Base-by-base conservation (phyloP, 2,329 filamentous ascomycete genomes). In the Ascosphaera aggregata region DNA sequence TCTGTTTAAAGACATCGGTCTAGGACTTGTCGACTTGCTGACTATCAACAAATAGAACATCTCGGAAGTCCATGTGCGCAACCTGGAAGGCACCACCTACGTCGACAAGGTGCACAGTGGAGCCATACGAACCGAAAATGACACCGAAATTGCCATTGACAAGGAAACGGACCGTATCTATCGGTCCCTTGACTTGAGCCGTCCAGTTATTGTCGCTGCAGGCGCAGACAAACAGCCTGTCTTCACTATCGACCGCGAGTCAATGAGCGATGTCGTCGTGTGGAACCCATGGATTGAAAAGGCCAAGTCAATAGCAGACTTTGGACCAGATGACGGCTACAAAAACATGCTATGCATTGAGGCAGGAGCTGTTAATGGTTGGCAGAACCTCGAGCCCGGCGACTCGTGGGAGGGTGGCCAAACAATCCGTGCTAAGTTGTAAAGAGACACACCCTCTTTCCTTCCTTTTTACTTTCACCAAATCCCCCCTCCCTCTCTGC, bases 221-320 rank as follows among this genome's bases (percentile, higher is more conserved):
- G 43, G 49, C 2, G 56, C 66, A 46, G 73, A 61, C 34, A 58
- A 65, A 36, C 67, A 68, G 50, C 64, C 73, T 11, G 62, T 68
- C 38, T 84, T 79, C 61, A 73, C 74, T 43, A 66, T 95, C 40
- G 71, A 77, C 32, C 73, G 89, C 44, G 82, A 94, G 58, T 85
- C 82, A 47, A 67, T 98, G 47, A 69, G 71, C 44, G 81, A 95
- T 47, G 75, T 89, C 13, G 86, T 94, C 1, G 79, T 95, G 20
- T 98, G 89, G 89, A 98, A 98, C 59, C 89, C 89, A 1, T 94
- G 86, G 84, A 66, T 68, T 32, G 80, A 85, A 45, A 92, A 91
- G 64, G 73, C 80, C 1, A 71, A 73, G 48, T 67, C 67, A 3
- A 92, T 93, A 61, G 73, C 64, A 39, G 89, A 98, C 57, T 94